Base-by-base conservation (phyloP, 1,284 basidiomycete genomes). In the Moesziomyces sp. region DNA sequence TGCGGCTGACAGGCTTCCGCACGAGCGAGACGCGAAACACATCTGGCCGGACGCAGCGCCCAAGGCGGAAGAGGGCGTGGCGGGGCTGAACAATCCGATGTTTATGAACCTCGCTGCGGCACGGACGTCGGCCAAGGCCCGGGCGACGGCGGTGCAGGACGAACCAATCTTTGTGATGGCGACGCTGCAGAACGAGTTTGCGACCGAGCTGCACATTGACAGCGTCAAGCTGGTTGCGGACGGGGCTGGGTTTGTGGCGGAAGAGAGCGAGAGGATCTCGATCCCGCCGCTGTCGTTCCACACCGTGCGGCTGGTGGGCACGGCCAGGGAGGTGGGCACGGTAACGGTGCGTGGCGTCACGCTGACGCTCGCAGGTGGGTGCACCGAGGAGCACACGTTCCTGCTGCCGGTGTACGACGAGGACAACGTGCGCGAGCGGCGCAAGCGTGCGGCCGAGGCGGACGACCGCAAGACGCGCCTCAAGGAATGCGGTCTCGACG, bases 171-270 rank as follows among this genome's bases (percentile, higher is more conserved):
- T 96, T 74, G 88, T 97, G 70, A 87, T 90, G 28, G 87, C 97
- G 30, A 91, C 91, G 11, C 85, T 99, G n/a, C 89, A 90, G 64
- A 99, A 99, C 81, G 92, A 93, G 0, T 96, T 92, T 79, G 88
- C 92, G 1, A 94, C 98, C 83, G 92, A 94, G 64, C 87, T 99
- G 11, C 93, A 97, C 65, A 84, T 98, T 26, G 89, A 92, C 65
- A 90, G 89, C 68, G 82, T 98, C 34, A 88, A 89, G 11, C 86
- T 98, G 10, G 91, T 93, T 63, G 94, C 93, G 1, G 89, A 90
- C 3, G 97, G 97, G 0, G 90, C 90, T 9, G 84, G 87, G 3
- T 92, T 96, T 74, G 38, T 52, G 3, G 24, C 60, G 2, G 44
- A 53, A 18, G 88, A 91, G 52, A 89, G 90, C 16, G 88, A 89